A percentile compares a stretch with the other conserved stretches of the same genome.
These are phyloP conservation scores for Casuarina equisetifolia DNA, from an alignment of 306 rosid genomes.

Conservation along the genomic window DNA sequence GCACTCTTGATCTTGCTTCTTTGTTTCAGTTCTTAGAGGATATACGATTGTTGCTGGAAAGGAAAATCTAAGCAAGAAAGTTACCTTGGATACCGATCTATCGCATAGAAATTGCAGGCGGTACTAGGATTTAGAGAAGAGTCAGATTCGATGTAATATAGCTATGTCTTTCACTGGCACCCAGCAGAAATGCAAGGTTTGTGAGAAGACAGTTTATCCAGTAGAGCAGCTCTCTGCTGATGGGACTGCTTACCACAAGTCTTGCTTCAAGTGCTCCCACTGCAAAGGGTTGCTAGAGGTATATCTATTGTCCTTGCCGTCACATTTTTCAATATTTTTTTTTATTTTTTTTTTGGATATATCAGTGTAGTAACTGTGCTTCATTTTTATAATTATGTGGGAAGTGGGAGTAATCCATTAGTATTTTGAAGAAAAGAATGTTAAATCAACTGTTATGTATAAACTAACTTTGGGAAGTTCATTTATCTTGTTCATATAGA, in stretches of 20 bases:
- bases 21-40: slow-evolving; percentile 9
- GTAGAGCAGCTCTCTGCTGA: slow-evolving; percentile 92
- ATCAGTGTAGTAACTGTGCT: slow-evolving; percentile 3
- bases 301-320: neutral
- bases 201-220: slow-evolving; percentile 90
- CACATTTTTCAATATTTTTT: neutral
- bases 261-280: slow-evolving; percentile 94
- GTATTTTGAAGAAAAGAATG: neutral
- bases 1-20: slow-evolving; percentile 2
- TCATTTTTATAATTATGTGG: neutral
- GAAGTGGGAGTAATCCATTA: neutral
- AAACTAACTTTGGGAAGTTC: neutral
- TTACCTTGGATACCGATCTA: slow-evolving; percentile 33
- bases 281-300: slow-evolving; percentile 98
- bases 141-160: slow-evolving; percentile 54
- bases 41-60: slow-evolving; percentile 11
- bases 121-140: slow-evolving; percentile 20
- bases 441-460: neutral
- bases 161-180: slow-evolving; percentile 87
- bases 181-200: slow-evolving; percentile 92
- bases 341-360: slow-evolving; percentile 8
- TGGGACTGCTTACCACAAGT: slow-evolving; percentile 83
- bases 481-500: neutral
- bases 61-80: slow-evolving; percentile 14
- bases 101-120: slow-evolving; percentile 24